phyloP scores from a whole-genome alignment of 306 rosid genomes.

The Glycine latifolia region DNA sequence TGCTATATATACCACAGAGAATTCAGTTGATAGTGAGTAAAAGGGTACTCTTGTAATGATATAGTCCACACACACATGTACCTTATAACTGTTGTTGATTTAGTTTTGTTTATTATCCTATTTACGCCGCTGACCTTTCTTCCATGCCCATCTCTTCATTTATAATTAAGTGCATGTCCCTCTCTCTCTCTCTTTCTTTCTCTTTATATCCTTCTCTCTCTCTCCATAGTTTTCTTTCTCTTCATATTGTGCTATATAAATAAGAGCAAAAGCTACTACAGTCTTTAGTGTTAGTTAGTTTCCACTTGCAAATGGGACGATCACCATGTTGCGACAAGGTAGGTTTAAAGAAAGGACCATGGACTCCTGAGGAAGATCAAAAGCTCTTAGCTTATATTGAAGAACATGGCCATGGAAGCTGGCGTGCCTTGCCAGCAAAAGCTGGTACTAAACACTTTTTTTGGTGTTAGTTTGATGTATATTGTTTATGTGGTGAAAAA shows the following conservation, averaged over 20 bases:
- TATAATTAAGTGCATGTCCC: conserved; percentile 42
- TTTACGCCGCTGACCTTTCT: conserved; percentile 79
- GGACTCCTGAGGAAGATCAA: conserved; percentile 99
- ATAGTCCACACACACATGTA: conserved; percentile 26
- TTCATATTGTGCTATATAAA: conserved; percentile 47
- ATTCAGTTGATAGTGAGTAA: background rate
- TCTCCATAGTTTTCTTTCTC: conserved; percentile 24
- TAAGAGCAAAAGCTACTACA: conserved; percentile 46
- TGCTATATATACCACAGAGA: background rate
- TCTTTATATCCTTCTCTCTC: conserved; percentile 1
- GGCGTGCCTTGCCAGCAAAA: conserved; percentile 97
- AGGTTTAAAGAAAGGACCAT: conserved; percentile 99
- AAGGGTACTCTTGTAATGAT: conserved; percentile 64
- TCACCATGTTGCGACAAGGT: conserved; percentile 99
- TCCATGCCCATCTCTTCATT: conserved; percentile 72
- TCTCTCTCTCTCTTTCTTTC: conserved; percentile 23
- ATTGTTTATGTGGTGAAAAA: background rate
- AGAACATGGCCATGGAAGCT: conserved; percentile 99
- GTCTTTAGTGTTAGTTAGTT: conserved; percentile 1
- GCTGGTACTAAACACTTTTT: conserved; percentile 66
- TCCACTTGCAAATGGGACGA: conserved; percentile 75
- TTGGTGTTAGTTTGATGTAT: background rate
- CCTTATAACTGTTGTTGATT: conserved; percentile 39
- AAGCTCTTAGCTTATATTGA: conserved; percentile 94
- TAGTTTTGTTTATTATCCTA: conserved; percentile 59